A percentile compares a stretch with the other conserved stretches of the same genome.
phyloP scores from a whole-genome alignment of 2,329 filamentous ascomycete species.

The Aspergillus fumigatiaffinis region DNA sequence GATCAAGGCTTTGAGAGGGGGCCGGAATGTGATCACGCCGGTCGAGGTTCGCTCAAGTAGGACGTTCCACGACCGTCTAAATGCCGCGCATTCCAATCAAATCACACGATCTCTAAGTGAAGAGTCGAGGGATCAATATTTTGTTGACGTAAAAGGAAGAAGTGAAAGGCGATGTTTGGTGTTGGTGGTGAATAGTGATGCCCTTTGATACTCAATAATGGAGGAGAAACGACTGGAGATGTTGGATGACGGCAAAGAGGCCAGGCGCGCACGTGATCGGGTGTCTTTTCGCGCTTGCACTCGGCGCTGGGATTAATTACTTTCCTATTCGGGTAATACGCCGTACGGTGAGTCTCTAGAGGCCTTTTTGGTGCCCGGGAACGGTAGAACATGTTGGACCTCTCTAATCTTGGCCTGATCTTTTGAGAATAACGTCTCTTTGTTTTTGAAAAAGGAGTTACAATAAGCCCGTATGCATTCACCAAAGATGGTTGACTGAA shows the following conservation, averaged over 20 bases:
- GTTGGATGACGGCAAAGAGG: constrained; percentile 30
- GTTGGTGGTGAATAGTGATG: constrained; percentile 15
- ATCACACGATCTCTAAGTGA: constrained; percentile 4
- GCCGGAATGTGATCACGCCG: constrained; percentile 19
- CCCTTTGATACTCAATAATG: constrained; percentile 20
- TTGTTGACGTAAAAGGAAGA: constrained; percentile 10
- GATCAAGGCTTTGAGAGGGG: constrained; percentile 11
- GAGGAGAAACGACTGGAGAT: constrained; percentile 19
- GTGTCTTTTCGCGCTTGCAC: constrained; percentile 12
- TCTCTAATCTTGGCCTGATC: neutral
- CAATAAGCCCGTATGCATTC: neutral
- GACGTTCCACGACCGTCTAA: constrained; percentile 30
- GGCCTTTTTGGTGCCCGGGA: too few species aligned
- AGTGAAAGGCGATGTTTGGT: constrained; percentile 13
- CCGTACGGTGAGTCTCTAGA: neutral
- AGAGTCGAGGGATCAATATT: constrained; percentile 9
- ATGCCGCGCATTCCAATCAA: constrained; percentile 32
- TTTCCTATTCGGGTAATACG: neutral
- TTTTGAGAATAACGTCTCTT: neutral
- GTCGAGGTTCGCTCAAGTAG: constrained; percentile 33
- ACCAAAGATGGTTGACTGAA: neutral
- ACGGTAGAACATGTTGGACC: neutral
- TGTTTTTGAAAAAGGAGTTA: neutral
- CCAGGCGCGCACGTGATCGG: constrained; percentile 24
- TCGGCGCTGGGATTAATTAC: constrained; percentile 1